Evolutionary conservation across 2,329 filamentous ascomycete genomes (phyloP), one percentile per base, ranked within the genome.

Genomic region (Pseudocercospora macadamiae): DNA sequence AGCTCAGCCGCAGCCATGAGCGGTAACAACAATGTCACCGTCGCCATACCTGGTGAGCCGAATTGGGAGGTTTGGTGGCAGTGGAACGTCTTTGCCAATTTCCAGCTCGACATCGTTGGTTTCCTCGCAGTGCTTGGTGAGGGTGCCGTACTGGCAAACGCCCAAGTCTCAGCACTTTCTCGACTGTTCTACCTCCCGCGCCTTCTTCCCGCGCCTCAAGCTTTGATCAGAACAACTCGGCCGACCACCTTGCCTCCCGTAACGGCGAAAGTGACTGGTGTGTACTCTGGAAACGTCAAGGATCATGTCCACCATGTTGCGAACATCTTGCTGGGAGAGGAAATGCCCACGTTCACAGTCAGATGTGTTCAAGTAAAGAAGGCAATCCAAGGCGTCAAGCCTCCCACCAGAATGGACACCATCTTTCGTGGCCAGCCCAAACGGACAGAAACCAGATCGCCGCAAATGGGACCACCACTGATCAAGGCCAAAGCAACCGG

Each of bases 21-120:
- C 32, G 60, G 64, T n/a, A 62, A 64, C 57, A 66, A 62, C 54
- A 70, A 70, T 53, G 56, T 63, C 30, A 70, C 68, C 1, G 65
- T 71, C 34, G 59, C 68, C 18, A 51, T 60, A 9, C 68, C 68
- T 7, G 66, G 67, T 16, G 19, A 62, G 12, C 39, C 51, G 2
- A 61, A 64, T 36, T 69, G 69, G 69, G 48, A 49, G 2, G 61
- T 69, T 70, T 72, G 73, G 61, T 78, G 75, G 75, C 68, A 76
- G 10, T 66, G 70, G 58, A 61, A 68, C 32, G 60, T 63, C 9
- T 66, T 77, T 21, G 61, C 71, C 9, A 68, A 75, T 51, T 74
- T 83, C 51, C 80, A 83, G 64, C 76, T 83, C 48, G 81, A 83
- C 65, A 82, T 83, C 48, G 81, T 83, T 59, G 81, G 81, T 68